Conservation (phyloP, 805 yeast genomes). For the Grigorovia humatica region DNA sequence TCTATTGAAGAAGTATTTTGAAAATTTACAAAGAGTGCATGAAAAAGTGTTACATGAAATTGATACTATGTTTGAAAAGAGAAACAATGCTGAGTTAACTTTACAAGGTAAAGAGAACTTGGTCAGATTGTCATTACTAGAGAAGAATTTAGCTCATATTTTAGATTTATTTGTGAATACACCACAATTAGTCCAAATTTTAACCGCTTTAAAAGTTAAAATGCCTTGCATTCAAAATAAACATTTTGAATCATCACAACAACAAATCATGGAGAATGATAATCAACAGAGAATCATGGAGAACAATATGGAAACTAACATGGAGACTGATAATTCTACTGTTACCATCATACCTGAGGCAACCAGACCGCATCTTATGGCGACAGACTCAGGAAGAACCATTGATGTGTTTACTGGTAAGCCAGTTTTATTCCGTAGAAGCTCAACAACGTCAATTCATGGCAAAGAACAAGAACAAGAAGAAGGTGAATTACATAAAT, state of each 20-base stretch:
- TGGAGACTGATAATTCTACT: background rate
- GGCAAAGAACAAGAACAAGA: conserved; percentile 71
- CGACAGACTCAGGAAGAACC: conserved; percentile 48
- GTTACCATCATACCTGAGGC: conserved; percentile 5
- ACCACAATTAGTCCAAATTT: conserved; percentile 16
- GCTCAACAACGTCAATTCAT: conserved; percentile 52
- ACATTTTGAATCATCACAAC: conserved; percentile 6
- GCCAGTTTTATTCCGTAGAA: conserved; percentile 55
- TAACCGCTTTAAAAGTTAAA: conserved; percentile 4
- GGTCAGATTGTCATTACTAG: conserved; percentile 56
- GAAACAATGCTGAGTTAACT: conserved; percentile 43
- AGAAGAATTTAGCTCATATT: conserved; percentile 54
- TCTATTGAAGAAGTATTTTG: conserved; percentile 32
- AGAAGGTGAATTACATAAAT: conserved; percentile 83
- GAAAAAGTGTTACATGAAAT: conserved; percentile 39
- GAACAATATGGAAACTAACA: background rate
- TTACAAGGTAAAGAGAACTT: conserved; percentile 67
- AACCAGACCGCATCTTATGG: conserved; percentile 56
- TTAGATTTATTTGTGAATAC: conserved; percentile 28
- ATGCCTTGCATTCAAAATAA: conserved; percentile 3
- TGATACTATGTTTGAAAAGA: conserved; percentile 47
- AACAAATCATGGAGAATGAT: background rate
- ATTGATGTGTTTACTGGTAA: conserved; percentile 63
- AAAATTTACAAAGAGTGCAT: conserved; percentile 30
- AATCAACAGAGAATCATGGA: background rate